A percentile compares a stretch with the other conserved stretches of the same genome.
phyloP scores from a whole-genome alignment of 352 stramenopile genomes.

The Hyaloperonospora brassicae region DNA sequence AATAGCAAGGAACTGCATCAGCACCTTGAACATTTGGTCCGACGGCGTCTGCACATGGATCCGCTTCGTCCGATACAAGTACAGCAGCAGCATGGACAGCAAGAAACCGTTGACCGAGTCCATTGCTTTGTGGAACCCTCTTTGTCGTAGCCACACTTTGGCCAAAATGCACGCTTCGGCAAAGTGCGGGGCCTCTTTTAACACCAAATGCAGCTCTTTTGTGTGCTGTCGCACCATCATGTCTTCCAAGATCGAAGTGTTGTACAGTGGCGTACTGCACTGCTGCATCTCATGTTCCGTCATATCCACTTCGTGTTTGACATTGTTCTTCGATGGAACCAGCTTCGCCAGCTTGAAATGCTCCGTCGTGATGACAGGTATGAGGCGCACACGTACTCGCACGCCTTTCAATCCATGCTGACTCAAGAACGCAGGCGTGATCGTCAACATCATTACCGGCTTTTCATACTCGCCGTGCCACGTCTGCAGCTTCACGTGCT shows the following conservation, averaged over 20 bases:
- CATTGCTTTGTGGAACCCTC: conserved; percentile 56
- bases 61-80: conserved; percentile 67
- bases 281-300: conserved; percentile 60
- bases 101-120: conserved; percentile 85
- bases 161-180: conserved; percentile 68
- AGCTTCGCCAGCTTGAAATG: conserved; percentile 82
- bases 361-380: conserved; percentile 58
- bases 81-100: conserved; percentile 76
- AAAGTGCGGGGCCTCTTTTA: conserved; percentile 63
- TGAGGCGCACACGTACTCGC: conserved; percentile 54
- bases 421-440: conserved; percentile 31
- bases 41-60: conserved; percentile 63
- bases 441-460: conserved; percentile 53
- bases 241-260: conserved; percentile 88
- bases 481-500: conserved; percentile 46
- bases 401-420: conserved; percentile 44
- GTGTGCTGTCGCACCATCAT: conserved; percentile 81
- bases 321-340: conserved; percentile 73
- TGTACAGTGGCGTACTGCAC: conserved; percentile 82
- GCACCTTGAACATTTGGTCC: conserved; percentile 81
- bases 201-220: conserved; percentile 59
- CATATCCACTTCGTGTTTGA: conserved; percentile 69
- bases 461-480: conserved; percentile 80
- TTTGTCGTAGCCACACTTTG: conserved; percentile 86
- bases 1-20: conserved; percentile 70